phyloP scores from a whole-genome alignment of 495 filamentous ascomycete genomes.

The Sporormia fimetaria region DNA sequence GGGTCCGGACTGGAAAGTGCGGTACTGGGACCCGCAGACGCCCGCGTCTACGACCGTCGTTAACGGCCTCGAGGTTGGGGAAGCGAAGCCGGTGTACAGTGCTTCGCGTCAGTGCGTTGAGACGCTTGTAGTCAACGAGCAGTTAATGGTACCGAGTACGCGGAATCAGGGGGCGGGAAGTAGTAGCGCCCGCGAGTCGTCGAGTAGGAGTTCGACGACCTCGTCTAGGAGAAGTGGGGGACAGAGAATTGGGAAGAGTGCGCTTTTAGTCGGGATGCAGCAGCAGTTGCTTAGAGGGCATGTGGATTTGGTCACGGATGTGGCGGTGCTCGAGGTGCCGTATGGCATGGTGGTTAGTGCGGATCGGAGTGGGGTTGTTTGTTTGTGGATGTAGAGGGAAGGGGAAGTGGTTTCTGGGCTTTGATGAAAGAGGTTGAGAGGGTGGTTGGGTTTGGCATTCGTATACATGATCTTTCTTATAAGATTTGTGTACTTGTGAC shows the following conservation, averaged over 20 bases:
- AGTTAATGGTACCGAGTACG: slow-evolving; percentile 34
- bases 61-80: slow-evolving; percentile 63
- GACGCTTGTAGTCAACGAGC: slow-evolving; percentile 62
- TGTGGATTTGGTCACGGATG: slow-evolving; percentile 78
- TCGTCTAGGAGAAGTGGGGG: slow-evolving; percentile 23
- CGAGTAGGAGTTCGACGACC: slow-evolving; percentile 29
- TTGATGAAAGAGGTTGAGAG: no score
- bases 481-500: no score
- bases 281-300: slow-evolving; percentile 76
- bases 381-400: slow-evolving; percentile 59
- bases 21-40: slow-evolving; percentile 78
- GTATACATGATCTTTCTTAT: no score
- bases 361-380: slow-evolving; percentile 84
- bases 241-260: slow-evolving; percentile 46
- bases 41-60: slow-evolving; percentile 65
- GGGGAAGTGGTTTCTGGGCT: no score
- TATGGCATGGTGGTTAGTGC: slow-evolving; percentile 88
- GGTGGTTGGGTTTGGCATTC: no score
- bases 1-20: slow-evolving; percentile 78
- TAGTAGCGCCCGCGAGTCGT: slow-evolving; percentile 27
- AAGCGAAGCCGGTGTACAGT: slow-evolving; percentile 61
- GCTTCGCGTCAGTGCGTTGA: slow-evolving; percentile 54
- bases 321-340: slow-evolving; percentile 74
- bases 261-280: slow-evolving; percentile 77
- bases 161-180: slow-evolving; percentile 34